These are phyloP conservation scores for Trichoderma breve DNA, from an alignment of 2,329 filamentous ascomycete species.

Conservation along the genomic window DNA sequence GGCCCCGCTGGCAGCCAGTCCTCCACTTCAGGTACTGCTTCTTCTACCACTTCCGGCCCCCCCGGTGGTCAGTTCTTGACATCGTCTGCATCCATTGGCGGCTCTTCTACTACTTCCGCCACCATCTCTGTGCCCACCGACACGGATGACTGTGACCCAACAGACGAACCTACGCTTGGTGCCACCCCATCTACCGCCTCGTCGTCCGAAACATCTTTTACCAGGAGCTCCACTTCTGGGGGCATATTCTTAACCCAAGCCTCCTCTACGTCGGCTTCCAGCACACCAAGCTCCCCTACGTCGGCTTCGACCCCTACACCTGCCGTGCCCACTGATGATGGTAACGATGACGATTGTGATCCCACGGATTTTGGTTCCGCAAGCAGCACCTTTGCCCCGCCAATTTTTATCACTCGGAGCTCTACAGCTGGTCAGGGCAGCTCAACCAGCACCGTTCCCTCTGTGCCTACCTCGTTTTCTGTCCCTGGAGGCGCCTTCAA, in stretches of 20 bases:
- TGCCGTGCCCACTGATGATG: background rate
- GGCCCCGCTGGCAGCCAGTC: background rate
- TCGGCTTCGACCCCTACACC: background rate
- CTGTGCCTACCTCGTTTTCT: background rate
- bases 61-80: background rate
- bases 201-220: background rate
- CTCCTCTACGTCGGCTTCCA: background rate
- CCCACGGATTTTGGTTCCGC: background rate
- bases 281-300: background rate
- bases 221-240: background rate
- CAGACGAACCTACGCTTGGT: background rate
- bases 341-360: background rate
- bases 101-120: background rate
- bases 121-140: background rate
- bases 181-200: background rate
- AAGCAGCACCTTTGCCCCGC: background rate
- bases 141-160: background rate
- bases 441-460: background rate
- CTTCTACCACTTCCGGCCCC: background rate
- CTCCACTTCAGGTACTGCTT: background rate
- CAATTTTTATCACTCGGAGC: background rate
- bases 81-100: background rate
- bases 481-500: constrained; percentile 1
- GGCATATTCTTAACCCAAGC: background rate
- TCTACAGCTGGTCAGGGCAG: background rate